Evolutionary conservation across 139 green algal species (phyloP).

Genomic region (Pleodorina starrii): DNA sequence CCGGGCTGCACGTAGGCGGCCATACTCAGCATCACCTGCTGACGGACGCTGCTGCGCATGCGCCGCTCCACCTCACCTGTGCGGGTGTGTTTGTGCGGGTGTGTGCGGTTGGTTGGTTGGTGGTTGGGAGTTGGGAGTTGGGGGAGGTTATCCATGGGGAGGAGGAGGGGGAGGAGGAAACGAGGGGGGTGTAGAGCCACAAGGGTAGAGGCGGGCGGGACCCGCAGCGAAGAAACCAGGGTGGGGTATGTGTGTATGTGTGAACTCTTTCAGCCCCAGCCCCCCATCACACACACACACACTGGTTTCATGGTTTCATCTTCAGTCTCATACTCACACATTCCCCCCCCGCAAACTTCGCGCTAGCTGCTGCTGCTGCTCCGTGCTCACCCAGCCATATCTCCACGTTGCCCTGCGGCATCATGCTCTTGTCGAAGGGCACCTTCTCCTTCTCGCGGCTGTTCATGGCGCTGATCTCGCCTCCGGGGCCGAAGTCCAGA

Average conservation of each 20-base stretch:
- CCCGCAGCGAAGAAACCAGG: neutral
- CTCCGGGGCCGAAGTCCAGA: constrained; percentile 79
- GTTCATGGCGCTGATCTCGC: constrained; percentile 86
- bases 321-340: no score
- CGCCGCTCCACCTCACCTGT: constrained; percentile 81
- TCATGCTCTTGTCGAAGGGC: constrained; percentile 78
- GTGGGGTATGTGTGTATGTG: constrained; percentile 43
- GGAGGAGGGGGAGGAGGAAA: neutral
- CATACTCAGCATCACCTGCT: constrained; percentile 64
- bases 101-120: neutral
- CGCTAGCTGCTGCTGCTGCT: no score
- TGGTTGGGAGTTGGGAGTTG: neutral
- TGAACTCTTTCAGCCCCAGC: no score
- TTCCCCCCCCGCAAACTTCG: no score
- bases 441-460: constrained; percentile 77
- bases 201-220: neutral
- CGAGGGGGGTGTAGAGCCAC: neutral
- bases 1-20: constrained; percentile 34
- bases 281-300: no score
- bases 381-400: constrained; percentile 84
- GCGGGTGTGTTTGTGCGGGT: neutral
- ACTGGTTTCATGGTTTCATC: no score
- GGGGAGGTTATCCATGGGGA: no score
- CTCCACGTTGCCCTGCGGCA: constrained; percentile 82
- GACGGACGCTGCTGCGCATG: constrained; percentile 77